A percentile compares a stretch with the other conserved stretches of the same genome.
Conservation (phyloP, 2,329 filamentous ascomycete species). For the Fusarium dimerum region DNA sequence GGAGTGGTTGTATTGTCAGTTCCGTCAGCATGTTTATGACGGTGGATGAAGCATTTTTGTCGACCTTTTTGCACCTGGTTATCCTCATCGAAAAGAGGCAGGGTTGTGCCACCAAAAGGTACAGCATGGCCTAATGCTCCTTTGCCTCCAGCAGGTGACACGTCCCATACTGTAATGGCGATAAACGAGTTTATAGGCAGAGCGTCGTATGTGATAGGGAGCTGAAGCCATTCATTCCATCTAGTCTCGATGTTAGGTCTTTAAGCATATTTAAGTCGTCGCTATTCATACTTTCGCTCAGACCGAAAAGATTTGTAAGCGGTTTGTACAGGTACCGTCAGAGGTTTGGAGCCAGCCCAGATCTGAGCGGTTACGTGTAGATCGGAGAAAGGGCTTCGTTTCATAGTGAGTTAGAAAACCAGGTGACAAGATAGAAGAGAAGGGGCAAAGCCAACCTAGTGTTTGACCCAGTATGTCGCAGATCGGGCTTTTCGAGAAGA, state of each 20-base stretch:
- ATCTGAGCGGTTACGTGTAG: constrained; percentile 91
- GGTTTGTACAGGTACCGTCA: constrained; percentile 90
- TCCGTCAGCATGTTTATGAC: constrained; percentile 82
- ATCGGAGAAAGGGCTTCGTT: constrained; percentile 72
- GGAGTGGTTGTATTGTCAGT: constrained; percentile 79
- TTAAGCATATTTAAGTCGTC: not conserved
- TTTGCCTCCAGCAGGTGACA: constrained; percentile 75
- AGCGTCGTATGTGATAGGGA: constrained; percentile 82
- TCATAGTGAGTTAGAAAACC: constrained; percentile 21
- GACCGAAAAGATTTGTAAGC: constrained; percentile 88
- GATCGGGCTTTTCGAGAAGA: constrained; percentile 73
- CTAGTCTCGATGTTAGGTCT: constrained; percentile 38
- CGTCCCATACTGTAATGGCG: constrained; percentile 93
- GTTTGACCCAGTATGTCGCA: constrained; percentile 87
- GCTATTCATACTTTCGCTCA: constrained; percentile 57
- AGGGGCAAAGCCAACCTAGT: constrained; percentile 54
- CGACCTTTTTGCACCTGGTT: constrained; percentile 89
- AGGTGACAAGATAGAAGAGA: not conserved
- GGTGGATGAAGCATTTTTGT: constrained; percentile 86
- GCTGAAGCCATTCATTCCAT: constrained; percentile 95
- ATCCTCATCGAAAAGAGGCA: constrained; percentile 88
- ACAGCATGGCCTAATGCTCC: constrained; percentile 74
- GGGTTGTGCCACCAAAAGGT: constrained; percentile 91
- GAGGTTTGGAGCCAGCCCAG: constrained; percentile 92
- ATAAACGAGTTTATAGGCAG: constrained; percentile 81